These are phyloP conservation scores for Pseudopediastrum boryanum DNA, from an alignment of 139 green algal genomes.

Conservation along the genomic window DNA sequence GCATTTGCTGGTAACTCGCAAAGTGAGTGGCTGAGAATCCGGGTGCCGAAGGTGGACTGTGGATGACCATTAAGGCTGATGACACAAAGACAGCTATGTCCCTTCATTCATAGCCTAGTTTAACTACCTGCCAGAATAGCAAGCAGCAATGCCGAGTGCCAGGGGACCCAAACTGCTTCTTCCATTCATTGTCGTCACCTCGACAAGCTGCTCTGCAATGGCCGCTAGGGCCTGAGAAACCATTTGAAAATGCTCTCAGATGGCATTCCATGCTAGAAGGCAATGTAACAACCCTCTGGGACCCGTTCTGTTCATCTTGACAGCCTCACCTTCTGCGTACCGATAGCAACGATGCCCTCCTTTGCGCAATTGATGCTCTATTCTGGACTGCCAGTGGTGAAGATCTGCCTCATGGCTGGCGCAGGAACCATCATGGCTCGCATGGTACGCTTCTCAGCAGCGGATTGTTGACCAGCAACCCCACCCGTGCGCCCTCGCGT, in stretches of 20 bases:
- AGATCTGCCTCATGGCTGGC: constrained; percentile 25
- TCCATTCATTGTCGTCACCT: too few relatives aligned
- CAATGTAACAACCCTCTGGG: not conserved
- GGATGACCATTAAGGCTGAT: too few relatives aligned
- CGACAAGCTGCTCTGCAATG: not conserved
- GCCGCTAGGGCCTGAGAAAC: not conserved
- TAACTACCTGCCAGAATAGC: too few relatives aligned
- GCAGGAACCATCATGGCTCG: constrained; percentile 7
- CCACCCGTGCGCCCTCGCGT: too few relatives aligned
- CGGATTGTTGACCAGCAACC: not conserved
- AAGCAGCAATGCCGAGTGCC: too few relatives aligned
- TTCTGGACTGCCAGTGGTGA: constrained; percentile 10
- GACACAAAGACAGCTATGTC: too few relatives aligned
- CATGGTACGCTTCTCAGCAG: not conserved
- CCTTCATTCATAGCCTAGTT: too few relatives aligned
- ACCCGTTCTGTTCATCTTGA: not conserved
- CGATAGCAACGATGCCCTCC: not conserved
- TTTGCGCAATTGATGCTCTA: constrained; percentile 13
- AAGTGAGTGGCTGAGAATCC: too few relatives aligned
- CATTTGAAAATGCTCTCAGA: not conserved
- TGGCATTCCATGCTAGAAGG: not conserved
- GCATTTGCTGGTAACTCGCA: too few relatives aligned
- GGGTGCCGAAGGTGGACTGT: too few relatives aligned
- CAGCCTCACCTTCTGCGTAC: not conserved
- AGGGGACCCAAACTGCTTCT: too few relatives aligned